Evolutionary conservation across 441 rosid genomes (phyloP), one percentile per base, ranked within the genome.

Genomic region (Cnidoscolus chayamansa): DNA sequence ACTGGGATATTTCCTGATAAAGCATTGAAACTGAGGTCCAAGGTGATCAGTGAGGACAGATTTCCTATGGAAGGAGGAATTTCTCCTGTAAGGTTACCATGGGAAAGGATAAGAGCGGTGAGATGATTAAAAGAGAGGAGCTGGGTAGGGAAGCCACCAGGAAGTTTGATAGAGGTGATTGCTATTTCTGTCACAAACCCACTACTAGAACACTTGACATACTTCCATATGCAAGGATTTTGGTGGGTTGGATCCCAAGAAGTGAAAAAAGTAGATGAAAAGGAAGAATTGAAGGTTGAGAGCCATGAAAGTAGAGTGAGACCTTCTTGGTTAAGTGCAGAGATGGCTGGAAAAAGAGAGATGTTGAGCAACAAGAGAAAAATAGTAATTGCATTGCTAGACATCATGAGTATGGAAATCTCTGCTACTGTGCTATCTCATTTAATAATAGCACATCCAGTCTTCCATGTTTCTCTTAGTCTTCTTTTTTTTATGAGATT

Each of bases 221-320:
- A 88, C 40, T 84, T 86, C 95, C 92, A 90, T 65, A 59, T 78
- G 86, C 92, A 88, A 50, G 95, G 95, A 74, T 75, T 80, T 4
- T 67, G 82, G 85, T 85, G 86, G 74, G 58, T 49, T 47, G 80
- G 82, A 76, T 90, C 80, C 95, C 95, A 90, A 20, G 92, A 85
- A 68, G 92, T 77, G 87, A 88, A 88, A 70, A 82, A 80, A 66
- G 83, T 35, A 19, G 90, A 56, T 1, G 90, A 80, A 17, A 81
- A 67, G 16, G 89, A 81, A 63, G 88, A 82, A 70, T 84, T 79
- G 78, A 86, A 86, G 31, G 86, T 79, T 50, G 92, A 80, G 72
- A 90, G 87, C 92, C 95, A 88, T 76, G 95, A 88, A 71, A 86
- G 90, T 2, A 90, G 84, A 53, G 88, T 81, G 47, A 70, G 82